Percentiles rank a stretch among this genome's conserved stretches.
Conservation (phyloP, 1,284 basidiomycete genomes). For the Papiliotrema laurentii region DNA sequence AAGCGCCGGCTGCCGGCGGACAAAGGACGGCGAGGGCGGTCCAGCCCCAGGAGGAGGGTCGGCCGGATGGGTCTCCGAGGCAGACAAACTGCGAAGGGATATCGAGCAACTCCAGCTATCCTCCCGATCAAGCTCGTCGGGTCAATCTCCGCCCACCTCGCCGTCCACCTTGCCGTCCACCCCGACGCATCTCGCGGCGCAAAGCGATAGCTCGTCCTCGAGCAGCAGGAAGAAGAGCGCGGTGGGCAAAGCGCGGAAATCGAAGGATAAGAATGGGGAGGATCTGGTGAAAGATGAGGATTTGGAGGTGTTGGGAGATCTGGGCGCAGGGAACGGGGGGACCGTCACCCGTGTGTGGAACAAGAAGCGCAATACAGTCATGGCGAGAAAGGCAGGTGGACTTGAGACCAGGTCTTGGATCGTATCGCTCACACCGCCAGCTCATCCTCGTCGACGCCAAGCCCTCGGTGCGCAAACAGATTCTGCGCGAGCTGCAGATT, state of each 20-base stretch:
- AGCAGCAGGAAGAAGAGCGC: constrained; percentile 17
- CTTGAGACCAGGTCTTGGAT: background rate
- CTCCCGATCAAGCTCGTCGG: constrained; percentile 55
- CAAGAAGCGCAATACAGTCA: constrained; percentile 77
- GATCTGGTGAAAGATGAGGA: constrained; percentile 75
- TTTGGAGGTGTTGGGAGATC: constrained; percentile 75
- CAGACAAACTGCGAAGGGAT: constrained; percentile 48
- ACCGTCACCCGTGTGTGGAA: constrained; percentile 96
- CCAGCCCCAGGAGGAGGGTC: constrained; percentile 12
- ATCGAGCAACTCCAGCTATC: constrained; percentile 53
- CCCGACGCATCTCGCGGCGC: background rate
- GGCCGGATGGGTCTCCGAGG: constrained; percentile 37
- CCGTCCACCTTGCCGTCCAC: constrained; percentile 10
- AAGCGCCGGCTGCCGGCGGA: no score
- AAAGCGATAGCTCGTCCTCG: constrained; percentile 8
- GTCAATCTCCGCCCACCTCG: constrained; percentile 19
- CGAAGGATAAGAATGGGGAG: constrained; percentile 63
- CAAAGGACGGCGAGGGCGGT: no score
- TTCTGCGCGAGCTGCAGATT: constrained; percentile 94
- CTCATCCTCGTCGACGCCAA: constrained; percentile 98
- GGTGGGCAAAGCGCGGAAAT: constrained; percentile 23
- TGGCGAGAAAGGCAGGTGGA: constrained; percentile 84
- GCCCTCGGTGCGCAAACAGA: constrained; percentile 94
- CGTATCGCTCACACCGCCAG: constrained; percentile 49
- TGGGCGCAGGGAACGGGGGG: constrained; percentile 96